Evolutionary conservation across 768 basidiomycete genomes (phyloP).

Genomic region (Mycena rosella): DNA sequence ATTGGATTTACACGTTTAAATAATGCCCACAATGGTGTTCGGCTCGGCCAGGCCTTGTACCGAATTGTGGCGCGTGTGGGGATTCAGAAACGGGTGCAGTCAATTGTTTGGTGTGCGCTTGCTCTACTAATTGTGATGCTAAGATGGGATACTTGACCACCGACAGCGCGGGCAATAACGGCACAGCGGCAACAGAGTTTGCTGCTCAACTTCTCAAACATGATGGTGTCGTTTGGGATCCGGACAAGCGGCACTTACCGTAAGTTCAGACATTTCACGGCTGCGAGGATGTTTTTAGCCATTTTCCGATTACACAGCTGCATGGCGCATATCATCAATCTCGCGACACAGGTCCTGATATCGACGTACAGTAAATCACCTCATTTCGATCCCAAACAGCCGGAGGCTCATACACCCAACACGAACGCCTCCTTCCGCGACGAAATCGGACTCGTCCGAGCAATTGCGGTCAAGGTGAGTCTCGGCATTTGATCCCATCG

Average conservation of each 20-base stretch:
- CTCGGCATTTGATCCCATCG: background rate
- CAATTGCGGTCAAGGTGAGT: constrained; percentile 37
- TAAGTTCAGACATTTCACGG: background rate
- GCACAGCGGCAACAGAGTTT: constrained; percentile 14
- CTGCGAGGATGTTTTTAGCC: background rate
- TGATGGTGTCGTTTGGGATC: constrained; percentile 15
- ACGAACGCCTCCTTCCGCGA: constrained; percentile 28
- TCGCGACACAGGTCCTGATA: constrained; percentile 47
- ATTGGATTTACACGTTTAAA: constrained; percentile 53
- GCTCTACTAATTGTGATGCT: background rate
- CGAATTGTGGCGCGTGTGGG: constrained; percentile 44
- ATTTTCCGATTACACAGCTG: constrained; percentile 34
- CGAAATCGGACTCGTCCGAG: constrained; percentile 44
- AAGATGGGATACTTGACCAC: constrained; percentile 9
- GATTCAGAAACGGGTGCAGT: constrained; percentile 47
- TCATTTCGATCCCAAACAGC: constrained; percentile 41
- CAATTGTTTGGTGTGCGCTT: background rate
- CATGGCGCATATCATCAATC: constrained; percentile 50
- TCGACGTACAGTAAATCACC: constrained; percentile 39
- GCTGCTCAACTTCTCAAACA: background rate
- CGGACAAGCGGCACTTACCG: constrained; percentile 11
- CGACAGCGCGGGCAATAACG: constrained; percentile 5
- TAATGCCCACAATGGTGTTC: constrained; percentile 49
- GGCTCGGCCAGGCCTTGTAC: constrained; percentile 50
- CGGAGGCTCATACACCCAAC: background rate